These are phyloP conservation scores for Biancaea sappan DNA, from an alignment of 306 rosid genomes.

Conservation along the genomic window DNA sequence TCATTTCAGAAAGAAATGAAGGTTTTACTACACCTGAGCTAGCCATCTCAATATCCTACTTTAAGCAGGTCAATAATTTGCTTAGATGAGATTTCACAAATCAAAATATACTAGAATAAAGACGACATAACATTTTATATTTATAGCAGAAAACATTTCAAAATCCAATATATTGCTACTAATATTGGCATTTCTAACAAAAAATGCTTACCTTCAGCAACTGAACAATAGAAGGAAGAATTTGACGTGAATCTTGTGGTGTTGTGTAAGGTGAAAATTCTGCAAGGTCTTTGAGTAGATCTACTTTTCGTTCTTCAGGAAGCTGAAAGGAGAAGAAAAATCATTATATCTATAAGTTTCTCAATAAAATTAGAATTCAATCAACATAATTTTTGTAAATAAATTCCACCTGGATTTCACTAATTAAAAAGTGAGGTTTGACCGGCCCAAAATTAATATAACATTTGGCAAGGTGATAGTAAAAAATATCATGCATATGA, in stretches of 20 bases:
- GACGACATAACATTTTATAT: constrained; percentile 1
- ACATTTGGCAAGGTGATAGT: constrained; percentile 11
- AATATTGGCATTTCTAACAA: constrained; percentile 23
- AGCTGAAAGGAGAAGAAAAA: constrained; percentile 53
- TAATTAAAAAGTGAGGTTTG: constrained; percentile 9
- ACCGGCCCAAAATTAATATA: neutral
- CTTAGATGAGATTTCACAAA: constrained; percentile 25
- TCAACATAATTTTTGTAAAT: neutral
- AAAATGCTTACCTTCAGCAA: constrained; percentile 64
- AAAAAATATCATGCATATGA: constrained; percentile 1
- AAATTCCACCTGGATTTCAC: neutral
- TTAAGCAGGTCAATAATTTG: neutral
- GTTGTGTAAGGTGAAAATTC: constrained; percentile 88
- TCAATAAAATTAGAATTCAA: neutral
- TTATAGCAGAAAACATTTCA: neutral
- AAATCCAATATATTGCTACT: constrained; percentile 15
- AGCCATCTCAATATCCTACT: constrained; percentile 24
- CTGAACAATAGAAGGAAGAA: constrained; percentile 93
- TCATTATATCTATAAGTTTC: constrained; percentile 1
- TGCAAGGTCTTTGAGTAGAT: constrained; percentile 93
- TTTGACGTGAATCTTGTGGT: constrained; percentile 96
- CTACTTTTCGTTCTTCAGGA: constrained; percentile 90
- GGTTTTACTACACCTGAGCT: neutral
- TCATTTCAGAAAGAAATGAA: neutral
- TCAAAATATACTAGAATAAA: constrained; percentile 17